These are phyloP conservation scores for Globisporangium paddicum DNA, from an alignment of 352 stramenopile genomes.

Conservation along the genomic window DNA sequence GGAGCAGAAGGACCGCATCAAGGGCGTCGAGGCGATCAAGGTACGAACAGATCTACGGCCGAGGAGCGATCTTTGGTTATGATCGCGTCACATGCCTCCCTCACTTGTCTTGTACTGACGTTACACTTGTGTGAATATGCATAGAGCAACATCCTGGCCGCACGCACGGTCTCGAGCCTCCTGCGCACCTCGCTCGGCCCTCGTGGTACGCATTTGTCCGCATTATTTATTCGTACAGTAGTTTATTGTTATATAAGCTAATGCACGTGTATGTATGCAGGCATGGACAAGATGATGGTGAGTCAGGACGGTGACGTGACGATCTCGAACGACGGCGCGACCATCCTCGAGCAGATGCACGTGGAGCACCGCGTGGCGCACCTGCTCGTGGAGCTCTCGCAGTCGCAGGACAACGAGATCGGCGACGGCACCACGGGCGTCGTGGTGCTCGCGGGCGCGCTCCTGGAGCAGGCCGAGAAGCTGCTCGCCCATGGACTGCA, in stretches of 20 bases:
- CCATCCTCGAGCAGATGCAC: slow-evolving; percentile 99
- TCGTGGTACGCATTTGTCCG: slow-evolving; percentile 65
- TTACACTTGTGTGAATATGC: background rate
- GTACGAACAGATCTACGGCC: slow-evolving; percentile 23
- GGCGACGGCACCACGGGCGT: slow-evolving; percentile 99
- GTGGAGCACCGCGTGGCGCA: slow-evolving; percentile 98
- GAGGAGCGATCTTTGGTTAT: background rate
- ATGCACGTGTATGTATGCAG: slow-evolving; percentile 19
- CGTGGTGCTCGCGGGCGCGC: slow-evolving; percentile 96
- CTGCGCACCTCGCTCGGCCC: slow-evolving; percentile 97
- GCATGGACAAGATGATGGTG: slow-evolving; percentile 99
- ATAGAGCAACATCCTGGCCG: slow-evolving; percentile 98
- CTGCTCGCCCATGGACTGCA: slow-evolving; percentile 96
- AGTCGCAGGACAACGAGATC: slow-evolving; percentile 99
- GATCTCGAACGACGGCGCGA: slow-evolving; percentile 99
- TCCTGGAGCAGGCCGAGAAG: slow-evolving; percentile 97
- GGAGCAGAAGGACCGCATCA: slow-evolving; percentile 97
- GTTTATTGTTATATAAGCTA: background rate
- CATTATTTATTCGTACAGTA: background rate
- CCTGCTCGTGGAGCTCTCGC: slow-evolving; percentile 97
- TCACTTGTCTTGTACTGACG: background rate
- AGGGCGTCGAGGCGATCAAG: slow-evolving; percentile 98
- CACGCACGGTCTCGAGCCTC: slow-evolving; percentile 95
- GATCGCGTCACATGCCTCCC: too few relatives aligned
- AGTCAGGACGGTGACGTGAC: slow-evolving; percentile 98